phyloP scores from a whole-genome alignment of 2,329 filamentous ascomycete species.

The Apiospora arundinis region DNA sequence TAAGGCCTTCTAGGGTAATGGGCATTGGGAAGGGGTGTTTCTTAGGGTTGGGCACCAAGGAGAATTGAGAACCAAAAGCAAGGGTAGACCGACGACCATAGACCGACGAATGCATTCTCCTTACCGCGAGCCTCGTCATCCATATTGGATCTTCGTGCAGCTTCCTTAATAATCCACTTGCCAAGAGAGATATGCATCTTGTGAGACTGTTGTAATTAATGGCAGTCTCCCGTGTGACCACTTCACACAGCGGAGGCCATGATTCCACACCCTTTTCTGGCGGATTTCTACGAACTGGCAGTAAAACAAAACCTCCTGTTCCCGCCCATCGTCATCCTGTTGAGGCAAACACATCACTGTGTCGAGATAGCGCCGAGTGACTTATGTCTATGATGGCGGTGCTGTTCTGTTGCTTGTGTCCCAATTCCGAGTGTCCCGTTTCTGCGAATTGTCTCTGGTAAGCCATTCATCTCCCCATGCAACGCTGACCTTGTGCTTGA shows the following conservation, averaged over 20 bases:
- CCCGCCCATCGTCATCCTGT: background rate
- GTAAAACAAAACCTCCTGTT: background rate
- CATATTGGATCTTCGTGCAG: conserved; percentile 6
- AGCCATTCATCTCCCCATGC: background rate
- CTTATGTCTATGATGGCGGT: background rate
- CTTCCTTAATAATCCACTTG: conserved; percentile 11
- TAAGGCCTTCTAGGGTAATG: background rate
- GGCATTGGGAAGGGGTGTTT: background rate
- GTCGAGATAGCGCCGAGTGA: background rate
- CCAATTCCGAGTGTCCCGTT: background rate
- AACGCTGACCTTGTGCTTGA: background rate
- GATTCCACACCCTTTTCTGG: background rate
- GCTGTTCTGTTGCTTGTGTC: background rate
- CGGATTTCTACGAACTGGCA: background rate
- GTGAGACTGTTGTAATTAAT: background rate
- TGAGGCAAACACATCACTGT: background rate
- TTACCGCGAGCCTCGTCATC: conserved; percentile 10
- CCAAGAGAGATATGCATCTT: conserved; percentile 11
- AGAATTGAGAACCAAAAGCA: conserved; percentile 3
- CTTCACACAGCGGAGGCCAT: background rate
- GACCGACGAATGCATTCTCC: background rate
- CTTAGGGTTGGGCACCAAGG: conserved; percentile 1
- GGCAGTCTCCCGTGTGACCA: background rate
- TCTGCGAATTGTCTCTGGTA: background rate
- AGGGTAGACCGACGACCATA: background rate